phyloP scores from a whole-genome alignment of 495 filamentous ascomycete genomes.

The Aeminium ludgeri region DNA sequence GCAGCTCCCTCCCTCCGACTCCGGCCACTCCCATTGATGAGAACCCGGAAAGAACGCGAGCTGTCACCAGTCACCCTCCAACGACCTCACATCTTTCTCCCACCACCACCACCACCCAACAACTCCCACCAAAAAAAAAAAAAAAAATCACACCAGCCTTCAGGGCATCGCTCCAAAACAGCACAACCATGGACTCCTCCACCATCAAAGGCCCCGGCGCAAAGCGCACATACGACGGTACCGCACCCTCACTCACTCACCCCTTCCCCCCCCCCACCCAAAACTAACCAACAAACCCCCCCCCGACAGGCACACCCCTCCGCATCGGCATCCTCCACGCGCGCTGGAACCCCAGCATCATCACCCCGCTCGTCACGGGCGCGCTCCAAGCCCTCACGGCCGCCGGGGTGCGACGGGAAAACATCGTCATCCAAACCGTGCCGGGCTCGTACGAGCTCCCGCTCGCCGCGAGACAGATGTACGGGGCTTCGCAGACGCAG shows the following conservation, averaged over 20 bases:
- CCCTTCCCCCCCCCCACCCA: not conserved
- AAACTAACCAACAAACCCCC: not conserved
- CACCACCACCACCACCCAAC: too few relatives aligned
- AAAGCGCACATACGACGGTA: conserved; percentile 20
- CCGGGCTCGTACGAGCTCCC: conserved; percentile 91
- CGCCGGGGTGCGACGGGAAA: conserved; percentile 67
- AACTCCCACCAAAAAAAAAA: too few relatives aligned
- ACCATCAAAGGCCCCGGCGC: conserved; percentile 21
- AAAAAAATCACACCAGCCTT: too few relatives aligned
- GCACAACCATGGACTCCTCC: too few relatives aligned
- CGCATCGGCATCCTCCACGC: conserved; percentile 91
- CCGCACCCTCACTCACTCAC: not conserved
- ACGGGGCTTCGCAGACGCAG: conserved; percentile 5
- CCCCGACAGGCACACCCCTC: conserved; percentile 49
- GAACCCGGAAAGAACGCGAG: too few relatives aligned
- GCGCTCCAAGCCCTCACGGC: conserved; percentile 42
- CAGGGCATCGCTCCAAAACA: too few relatives aligned
- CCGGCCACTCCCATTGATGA: too few relatives aligned
- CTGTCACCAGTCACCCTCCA: too few relatives aligned
- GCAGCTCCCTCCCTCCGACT: too few relatives aligned
- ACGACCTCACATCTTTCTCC: too few relatives aligned
- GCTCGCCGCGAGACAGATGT: conserved; percentile 57
- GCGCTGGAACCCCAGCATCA: conserved; percentile 73
- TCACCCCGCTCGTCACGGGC: conserved; percentile 64
- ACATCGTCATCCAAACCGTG: conserved; percentile 76